A percentile compares a stretch with the other conserved stretches of the same genome.
Evolutionary conservation across 768 basidiomycete species (phyloP).

Genomic region (Tylopilus plumbeoviolaceoides): DNA sequence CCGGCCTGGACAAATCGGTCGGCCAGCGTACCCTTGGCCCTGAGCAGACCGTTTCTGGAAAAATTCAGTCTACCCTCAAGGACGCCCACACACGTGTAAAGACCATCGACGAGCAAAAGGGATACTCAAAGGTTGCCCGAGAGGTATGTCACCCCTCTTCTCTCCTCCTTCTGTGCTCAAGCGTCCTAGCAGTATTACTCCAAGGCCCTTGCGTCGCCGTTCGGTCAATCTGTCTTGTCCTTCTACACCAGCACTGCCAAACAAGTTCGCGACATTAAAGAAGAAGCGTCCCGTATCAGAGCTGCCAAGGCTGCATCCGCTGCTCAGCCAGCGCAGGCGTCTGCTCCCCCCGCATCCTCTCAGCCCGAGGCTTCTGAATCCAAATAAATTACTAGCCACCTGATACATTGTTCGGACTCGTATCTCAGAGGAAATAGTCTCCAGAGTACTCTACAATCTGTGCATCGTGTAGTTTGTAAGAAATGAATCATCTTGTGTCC

Average conservation of each 20-base stretch:
- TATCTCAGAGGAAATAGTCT: constrained; percentile 5
- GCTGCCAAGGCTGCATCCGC: constrained; percentile 44
- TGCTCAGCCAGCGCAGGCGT: constrained; percentile 8
- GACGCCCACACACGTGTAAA: constrained; percentile 67
- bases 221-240: constrained; percentile 67
- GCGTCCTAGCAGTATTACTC: constrained; percentile 68
- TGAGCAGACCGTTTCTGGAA: constrained; percentile 75
- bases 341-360: constrained; percentile 3
- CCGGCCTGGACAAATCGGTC: constrained; percentile 62
- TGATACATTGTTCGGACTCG: background rate
- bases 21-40: constrained; percentile 73
- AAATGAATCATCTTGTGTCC: background rate
- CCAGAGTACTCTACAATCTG: background rate
- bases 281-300: constrained; percentile 84
- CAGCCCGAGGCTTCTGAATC: constrained; percentile 14
- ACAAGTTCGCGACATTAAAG: constrained; percentile 88
- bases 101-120: constrained; percentile 79
- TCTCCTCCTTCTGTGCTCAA: constrained; percentile 1
- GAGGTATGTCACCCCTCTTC: constrained; percentile 45
- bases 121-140: constrained; percentile 60
- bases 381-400: background rate
- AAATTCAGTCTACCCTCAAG: constrained; percentile 60
- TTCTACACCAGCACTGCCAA: constrained; percentile 92
- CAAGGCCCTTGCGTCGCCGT: constrained; percentile 67
- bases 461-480: background rate